A percentile compares a stretch with the other conserved stretches of the same genome.
phyloP scores from a whole-genome alignment of 345 rosid species.

The Bretschneidera sinensis region DNA sequence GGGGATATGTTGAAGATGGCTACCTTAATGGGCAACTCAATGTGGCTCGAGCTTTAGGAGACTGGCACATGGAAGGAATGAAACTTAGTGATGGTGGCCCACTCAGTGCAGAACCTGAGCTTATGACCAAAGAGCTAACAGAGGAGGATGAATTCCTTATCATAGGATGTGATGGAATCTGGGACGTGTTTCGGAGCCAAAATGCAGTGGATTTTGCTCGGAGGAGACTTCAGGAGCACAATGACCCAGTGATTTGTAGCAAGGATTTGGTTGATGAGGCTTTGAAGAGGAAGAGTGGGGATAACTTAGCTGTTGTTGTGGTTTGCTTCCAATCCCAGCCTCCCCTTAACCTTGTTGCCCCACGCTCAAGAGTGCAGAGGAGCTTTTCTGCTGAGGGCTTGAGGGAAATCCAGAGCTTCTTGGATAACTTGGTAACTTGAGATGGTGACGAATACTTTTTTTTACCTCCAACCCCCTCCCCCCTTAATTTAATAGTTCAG shows the following conservation, averaged over 20 bases:
- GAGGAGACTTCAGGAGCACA: slow-evolving; percentile 77
- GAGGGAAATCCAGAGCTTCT: slow-evolving; percentile 63
- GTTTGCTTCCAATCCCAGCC: slow-evolving; percentile 68
- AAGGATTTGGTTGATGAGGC: slow-evolving; percentile 81
- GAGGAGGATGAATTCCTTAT: slow-evolving; percentile 84
- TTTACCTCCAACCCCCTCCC: no score
- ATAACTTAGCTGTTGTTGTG: slow-evolving; percentile 68
- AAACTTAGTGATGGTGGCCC: slow-evolving; percentile 67
- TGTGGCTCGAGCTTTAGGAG: slow-evolving; percentile 89
- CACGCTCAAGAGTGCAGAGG: slow-evolving; percentile 55
- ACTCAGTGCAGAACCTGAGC: slow-evolving; percentile 82
- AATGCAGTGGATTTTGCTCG: slow-evolving; percentile 88
- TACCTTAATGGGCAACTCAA: slow-evolving; percentile 78
- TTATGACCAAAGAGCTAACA: slow-evolving; percentile 44
- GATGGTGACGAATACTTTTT: slow-evolving; percentile 13
- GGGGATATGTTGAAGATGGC: slow-evolving; percentile 62
- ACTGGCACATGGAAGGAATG: slow-evolving; percentile 90
- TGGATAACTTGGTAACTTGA: slow-evolving; percentile 51
- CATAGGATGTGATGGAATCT: slow-evolving; percentile 82
- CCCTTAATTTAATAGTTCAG: neutral
- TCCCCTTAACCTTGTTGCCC: slow-evolving; percentile 65
- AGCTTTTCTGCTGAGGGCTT: slow-evolving; percentile 79
- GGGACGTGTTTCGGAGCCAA: slow-evolving; percentile 90
- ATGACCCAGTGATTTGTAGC: slow-evolving; percentile 67
- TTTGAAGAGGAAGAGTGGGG: slow-evolving; percentile 80